phyloP scores from a whole-genome alignment of 2,329 filamentous ascomycete species.

The Paramyrothecium roridum region DNA sequence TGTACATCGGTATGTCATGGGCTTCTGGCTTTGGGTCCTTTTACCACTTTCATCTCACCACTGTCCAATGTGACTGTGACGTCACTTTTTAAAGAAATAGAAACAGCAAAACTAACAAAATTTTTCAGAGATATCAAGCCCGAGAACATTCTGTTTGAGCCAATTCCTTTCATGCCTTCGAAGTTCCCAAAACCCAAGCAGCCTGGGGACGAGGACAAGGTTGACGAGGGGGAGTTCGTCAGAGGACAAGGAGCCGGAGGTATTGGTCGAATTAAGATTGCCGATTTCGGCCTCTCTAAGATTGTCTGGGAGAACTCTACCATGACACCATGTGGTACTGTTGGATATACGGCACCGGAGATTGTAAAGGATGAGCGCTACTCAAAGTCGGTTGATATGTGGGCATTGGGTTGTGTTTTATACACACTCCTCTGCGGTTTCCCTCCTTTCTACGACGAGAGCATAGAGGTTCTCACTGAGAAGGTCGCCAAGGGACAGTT shows the following conservation, averaged over 20 bases:
- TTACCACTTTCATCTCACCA: neutral
- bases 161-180: slow-evolving; percentile 75
- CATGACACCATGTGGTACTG: slow-evolving; percentile 98
- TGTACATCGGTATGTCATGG: slow-evolving; percentile 78
- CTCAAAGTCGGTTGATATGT: slow-evolving; percentile 99
- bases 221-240: slow-evolving; percentile 91
- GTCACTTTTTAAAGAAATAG: too few relatives aligned
- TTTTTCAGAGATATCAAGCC: slow-evolving; percentile 86
- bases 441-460: slow-evolving; percentile 97
- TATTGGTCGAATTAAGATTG: slow-evolving; percentile 94
- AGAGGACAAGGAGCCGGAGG: slow-evolving; percentile 79
- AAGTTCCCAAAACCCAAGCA: slow-evolving; percentile 76
- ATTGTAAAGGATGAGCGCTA: slow-evolving; percentile 99
- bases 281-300: slow-evolving; percentile 96
- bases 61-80: neutral
- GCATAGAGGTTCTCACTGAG: slow-evolving; percentile 92
- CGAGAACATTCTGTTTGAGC: slow-evolving; percentile 93
- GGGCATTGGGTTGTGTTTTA: slow-evolving; percentile 93
- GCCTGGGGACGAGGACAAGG: slow-evolving; percentile 94
- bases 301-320: slow-evolving; percentile 98
- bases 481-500: slow-evolving; percentile 97
- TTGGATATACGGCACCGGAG: slow-evolving; percentile 95
- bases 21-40: neutral
- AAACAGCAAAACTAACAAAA: too few relatives aligned
- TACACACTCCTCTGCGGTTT: slow-evolving; percentile 97